A percentile compares a stretch with the other conserved stretches of the same genome.
phyloP scores from a whole-genome alignment of 495 filamentous ascomycete species.

The Tuber brumale region DNA sequence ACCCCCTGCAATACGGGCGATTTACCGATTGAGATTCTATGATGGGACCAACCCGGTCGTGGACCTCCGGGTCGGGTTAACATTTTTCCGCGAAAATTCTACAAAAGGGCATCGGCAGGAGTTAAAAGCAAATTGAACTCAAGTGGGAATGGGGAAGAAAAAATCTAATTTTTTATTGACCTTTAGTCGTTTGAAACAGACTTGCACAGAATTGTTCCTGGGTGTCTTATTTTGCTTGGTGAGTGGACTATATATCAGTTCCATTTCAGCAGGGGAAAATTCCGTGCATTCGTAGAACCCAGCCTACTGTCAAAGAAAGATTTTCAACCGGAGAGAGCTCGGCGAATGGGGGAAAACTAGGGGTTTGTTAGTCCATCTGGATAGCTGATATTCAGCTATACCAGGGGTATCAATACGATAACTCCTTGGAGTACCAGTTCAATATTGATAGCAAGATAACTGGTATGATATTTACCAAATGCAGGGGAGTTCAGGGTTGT shows the following conservation, averaged over 20 bases:
- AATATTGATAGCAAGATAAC: not conserved
- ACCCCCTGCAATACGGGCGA: not conserved
- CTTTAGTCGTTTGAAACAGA: not conserved
- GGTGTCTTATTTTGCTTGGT: not conserved
- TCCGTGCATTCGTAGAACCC: not conserved
- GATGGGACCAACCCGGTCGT: not conserved
- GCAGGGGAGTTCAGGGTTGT: not conserved
- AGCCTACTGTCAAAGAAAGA: not conserved
- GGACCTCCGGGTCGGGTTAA: not conserved
- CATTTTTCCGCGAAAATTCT: not conserved
- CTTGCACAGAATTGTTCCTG: not conserved
- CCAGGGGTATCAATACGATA: not conserved
- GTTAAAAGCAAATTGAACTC: not conserved
- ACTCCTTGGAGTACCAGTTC: not conserved
- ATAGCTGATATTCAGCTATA: not conserved
- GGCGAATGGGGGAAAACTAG: not conserved
- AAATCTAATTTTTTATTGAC: not conserved
- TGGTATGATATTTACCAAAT: not conserved
- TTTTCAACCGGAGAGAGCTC: not conserved
- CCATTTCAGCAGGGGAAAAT: accelerated
- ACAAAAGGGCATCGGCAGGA: not conserved
- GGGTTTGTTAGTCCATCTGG: not conserved
- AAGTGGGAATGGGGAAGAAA: not conserved
- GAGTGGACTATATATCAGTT: not conserved
- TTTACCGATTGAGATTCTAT: not conserved